Percentiles rank a stretch among this genome's conserved stretches.
phyloP scores from a whole-genome alignment of 1,284 basidiomycete species.

The Boletus sp. region DNA sequence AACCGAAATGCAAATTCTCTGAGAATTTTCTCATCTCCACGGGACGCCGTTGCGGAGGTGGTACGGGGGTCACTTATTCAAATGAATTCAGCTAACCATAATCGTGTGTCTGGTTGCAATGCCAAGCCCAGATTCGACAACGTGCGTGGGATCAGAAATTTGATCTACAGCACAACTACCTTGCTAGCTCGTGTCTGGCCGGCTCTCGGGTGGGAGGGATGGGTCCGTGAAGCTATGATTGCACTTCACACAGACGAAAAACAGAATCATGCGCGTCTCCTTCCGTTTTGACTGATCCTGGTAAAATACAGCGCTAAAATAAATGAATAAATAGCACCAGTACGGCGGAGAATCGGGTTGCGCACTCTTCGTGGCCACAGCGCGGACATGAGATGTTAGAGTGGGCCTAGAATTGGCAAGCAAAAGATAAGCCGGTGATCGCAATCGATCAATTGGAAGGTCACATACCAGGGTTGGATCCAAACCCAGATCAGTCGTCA shows the following conservation, averaged over 20 bases:
- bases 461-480: conserved; percentile 84
- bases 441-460: background rate
- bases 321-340: conserved; percentile 7
- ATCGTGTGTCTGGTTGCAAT: background rate
- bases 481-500: conserved; percentile 84
- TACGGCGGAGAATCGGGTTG: conserved; percentile 14
- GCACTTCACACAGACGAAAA: conserved; percentile 89
- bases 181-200: conserved; percentile 26
- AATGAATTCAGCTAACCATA: background rate
- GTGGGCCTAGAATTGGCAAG: conserved; percentile 53
- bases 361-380: conserved; percentile 72
- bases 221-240: conserved; percentile 77
- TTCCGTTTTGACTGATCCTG: conserved; percentile 94
- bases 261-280: conserved; percentile 88
- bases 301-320: conserved; percentile 77
- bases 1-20: background rate
- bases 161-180: conserved; percentile 4
- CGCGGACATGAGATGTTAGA: conserved; percentile 67
- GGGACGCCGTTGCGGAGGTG: background rate
- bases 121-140: background rate
- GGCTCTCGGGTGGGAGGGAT: conserved; percentile 37
- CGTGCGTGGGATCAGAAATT: conserved; percentile 4
- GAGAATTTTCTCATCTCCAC: background rate
- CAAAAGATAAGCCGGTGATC: background rate
- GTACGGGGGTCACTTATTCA: background rate